phyloP scores from a whole-genome alignment of 208 protist species.

The Trypanosoma conorhini region DNA sequence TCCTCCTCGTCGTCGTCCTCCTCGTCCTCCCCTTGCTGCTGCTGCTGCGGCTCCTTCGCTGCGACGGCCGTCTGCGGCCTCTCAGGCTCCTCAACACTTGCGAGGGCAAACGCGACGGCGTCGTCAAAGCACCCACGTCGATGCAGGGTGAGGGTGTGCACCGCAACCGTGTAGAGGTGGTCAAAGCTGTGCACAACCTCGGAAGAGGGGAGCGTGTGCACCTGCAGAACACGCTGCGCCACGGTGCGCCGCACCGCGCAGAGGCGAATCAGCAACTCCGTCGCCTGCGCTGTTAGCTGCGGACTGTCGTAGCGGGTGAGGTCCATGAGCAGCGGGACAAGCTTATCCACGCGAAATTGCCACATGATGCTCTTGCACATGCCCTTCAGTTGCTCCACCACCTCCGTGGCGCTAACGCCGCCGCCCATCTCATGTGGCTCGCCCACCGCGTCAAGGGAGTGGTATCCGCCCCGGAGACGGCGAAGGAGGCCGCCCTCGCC shows the following conservation, averaged over 20 bases:
- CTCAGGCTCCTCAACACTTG: conserved; percentile 28
- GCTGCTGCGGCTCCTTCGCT: background rate
- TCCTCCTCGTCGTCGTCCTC: background rate
- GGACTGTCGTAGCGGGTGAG: conserved; percentile 54
- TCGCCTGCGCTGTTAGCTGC: conserved; percentile 57
- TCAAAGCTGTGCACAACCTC: conserved; percentile 66
- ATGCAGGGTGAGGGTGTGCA: conserved; percentile 27
- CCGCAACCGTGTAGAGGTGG: conserved; percentile 53
- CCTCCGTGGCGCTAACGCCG: conserved; percentile 13
- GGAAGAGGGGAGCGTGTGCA: conserved; percentile 65
- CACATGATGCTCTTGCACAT: conserved; percentile 36
- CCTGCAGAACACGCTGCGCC: conserved; percentile 58
- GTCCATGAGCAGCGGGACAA: conserved; percentile 70
- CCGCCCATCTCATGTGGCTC: conserved; percentile 4
- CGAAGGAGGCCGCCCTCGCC: background rate
- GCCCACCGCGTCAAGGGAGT: conserved; percentile 6
- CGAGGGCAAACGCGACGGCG: conserved; percentile 31
- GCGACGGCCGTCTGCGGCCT: background rate
- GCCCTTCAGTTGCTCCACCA: conserved; percentile 47
- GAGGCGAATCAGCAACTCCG: conserved; percentile 67
- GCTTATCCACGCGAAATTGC: conserved; percentile 37
- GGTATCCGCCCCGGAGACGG: conserved; percentile 3
- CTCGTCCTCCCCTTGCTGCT: background rate
- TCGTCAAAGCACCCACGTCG: conserved; percentile 35
- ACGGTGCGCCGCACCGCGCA: conserved; percentile 59